These are phyloP conservation scores for Axilococcus clingmanii DNA, from an alignment of 139 green algal genomes.

Conservation along the genomic window DNA sequence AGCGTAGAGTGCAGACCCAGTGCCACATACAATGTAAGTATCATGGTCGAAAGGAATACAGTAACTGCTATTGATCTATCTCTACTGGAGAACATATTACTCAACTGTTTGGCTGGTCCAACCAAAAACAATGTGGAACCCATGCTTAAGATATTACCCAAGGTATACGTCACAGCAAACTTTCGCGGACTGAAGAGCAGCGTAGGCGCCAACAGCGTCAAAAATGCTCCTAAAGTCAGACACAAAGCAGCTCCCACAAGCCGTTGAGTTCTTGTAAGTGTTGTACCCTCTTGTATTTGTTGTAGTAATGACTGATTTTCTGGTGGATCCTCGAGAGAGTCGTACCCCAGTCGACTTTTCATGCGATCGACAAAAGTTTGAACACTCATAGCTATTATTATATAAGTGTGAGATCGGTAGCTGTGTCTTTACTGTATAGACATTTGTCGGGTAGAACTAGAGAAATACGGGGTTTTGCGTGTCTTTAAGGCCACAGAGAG, in stretches of 20 bases:
- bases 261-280: slow-evolving; percentile 33
- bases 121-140: slow-evolving; percentile 40
- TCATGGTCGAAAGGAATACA: slow-evolving; percentile 47
- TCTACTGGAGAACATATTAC: slow-evolving; percentile 56
- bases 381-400: too few species aligned
- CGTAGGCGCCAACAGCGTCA: slow-evolving; percentile 45
- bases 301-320: slow-evolving; percentile 32
- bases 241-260: slow-evolving; percentile 11
- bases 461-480: too few species aligned
- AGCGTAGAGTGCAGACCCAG: slow-evolving; percentile 27
- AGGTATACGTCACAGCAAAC: slow-evolving; percentile 24
- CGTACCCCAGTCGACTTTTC: too few species aligned
- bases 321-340: slow-evolving; percentile 10
- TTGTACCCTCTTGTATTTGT: slow-evolving; percentile 50
- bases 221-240: slow-evolving; percentile 44
- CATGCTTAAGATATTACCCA: slow-evolving; percentile 16
- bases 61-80: slow-evolving; percentile 39
- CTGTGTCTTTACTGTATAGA: too few species aligned
- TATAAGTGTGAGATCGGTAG: too few species aligned
- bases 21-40: slow-evolving; percentile 27
- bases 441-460: too few species aligned
- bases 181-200: slow-evolving; percentile 40
- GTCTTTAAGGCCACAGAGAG: too few species aligned
- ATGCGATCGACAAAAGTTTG: too few species aligned
- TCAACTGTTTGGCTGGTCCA: slow-evolving; percentile 47